Evolutionary conservation across 1,284 basidiomycete species (phyloP), one percentile per base, ranked within the genome.

Genomic region (Tremellales sp.): DNA sequence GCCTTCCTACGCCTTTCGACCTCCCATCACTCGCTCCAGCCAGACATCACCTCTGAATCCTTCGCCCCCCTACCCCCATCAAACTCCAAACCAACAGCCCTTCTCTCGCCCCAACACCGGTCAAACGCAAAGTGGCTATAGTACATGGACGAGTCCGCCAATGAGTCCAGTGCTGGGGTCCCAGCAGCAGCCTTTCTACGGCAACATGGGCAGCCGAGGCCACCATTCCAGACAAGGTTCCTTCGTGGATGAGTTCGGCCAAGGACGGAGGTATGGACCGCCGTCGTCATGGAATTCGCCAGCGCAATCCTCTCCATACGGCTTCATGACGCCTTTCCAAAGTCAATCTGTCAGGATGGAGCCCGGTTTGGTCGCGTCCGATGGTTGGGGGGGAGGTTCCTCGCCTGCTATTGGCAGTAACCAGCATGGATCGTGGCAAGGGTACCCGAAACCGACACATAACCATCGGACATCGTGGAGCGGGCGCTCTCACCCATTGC

Each of bases 111-210:
- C 47, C 4, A 28, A 18, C 14, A 48, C 48, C 19, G 43, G 32
- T 19, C 40, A 48, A 25, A 50, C 44, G 4, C 48, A 46, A 29
- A 44, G 29, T 6, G 42, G 48, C 41, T 46, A 28, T 27, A 21
- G 47, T 14, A 43, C 29, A 24, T 59, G 57, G 55, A 34, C 38
- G 4, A 59, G 55, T 36, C 57, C 58, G 5, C 58, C 58, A 1
- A 51, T 61, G 57, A 59, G 53, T 35, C 58, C 61, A 5, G 45
- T 43, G 4, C 33, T 40, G 14, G 34, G 21, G 5, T 41, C 50
- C 24, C 45, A 39, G 19, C 37, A 39, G 19, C 37, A 21, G 8
- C 13, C 12, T 7, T 39, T 8, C 24, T 39, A 39, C 24, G 14
- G 22, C 8, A 39, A 25, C 19, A 9, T 25, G 6, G 22, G 37